phyloP scores from a whole-genome alignment of 2,329 filamentous ascomycete genomes.

The Fusarium heterosporum region DNA sequence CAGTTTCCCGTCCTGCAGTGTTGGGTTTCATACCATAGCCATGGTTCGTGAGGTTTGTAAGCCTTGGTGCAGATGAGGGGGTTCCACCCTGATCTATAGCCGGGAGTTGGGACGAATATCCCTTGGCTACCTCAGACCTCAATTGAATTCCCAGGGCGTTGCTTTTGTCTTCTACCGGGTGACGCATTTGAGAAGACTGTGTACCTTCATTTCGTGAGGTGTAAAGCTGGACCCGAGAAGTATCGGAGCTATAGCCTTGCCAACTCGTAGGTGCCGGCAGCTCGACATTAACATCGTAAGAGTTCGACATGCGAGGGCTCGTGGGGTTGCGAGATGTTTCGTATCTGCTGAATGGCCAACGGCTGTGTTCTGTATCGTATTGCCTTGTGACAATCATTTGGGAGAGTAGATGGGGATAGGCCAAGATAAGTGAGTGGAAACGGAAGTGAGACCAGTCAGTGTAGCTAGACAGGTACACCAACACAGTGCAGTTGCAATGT shows the following conservation, averaged over 20 bases:
- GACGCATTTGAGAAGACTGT: constrained; percentile 37
- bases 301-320: constrained; percentile 68
- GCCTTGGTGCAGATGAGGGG: constrained; percentile 13
- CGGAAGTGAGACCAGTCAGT: constrained; percentile 21
- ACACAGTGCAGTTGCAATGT: constrained; percentile 37
- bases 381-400: constrained; percentile 66
- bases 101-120: constrained; percentile 14
- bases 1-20: constrained; percentile 3
- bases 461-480: constrained; percentile 32
- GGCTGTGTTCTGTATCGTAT: constrained; percentile 64
- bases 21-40: constrained; percentile 19
- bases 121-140: constrained; percentile 59
- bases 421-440: constrained; percentile 24
- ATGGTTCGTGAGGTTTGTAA: constrained; percentile 13
- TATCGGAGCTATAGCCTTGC: constrained; percentile 66
- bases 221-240: constrained; percentile 59
- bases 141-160: constrained; percentile 73
- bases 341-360: constrained; percentile 67
- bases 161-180: constrained; percentile 52
- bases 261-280: constrained; percentile 67
- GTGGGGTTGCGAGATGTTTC: constrained; percentile 60
- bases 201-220: constrained; percentile 54
- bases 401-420: constrained; percentile 19
- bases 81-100: constrained; percentile 12
- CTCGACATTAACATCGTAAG: constrained; percentile 59